Percentiles rank a stretch among this genome's conserved stretches.
Conservation (phyloP, 176 grass and related monocot genomes). For the Musa schizocarpa region DNA sequence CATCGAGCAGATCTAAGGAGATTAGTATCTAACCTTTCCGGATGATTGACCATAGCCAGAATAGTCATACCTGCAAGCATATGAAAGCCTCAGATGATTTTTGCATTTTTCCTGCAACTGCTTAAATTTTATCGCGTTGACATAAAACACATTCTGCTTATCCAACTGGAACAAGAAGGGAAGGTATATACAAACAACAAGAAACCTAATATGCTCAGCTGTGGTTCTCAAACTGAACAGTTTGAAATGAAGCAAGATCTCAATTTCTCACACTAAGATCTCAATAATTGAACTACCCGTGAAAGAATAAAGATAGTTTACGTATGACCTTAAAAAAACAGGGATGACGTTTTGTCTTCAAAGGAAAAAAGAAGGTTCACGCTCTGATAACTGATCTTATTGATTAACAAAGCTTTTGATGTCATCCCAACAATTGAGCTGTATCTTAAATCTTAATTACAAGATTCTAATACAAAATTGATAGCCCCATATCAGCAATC, state of each 20-base stretch:
- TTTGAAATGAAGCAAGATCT: neutral
- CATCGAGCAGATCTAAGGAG: neutral
- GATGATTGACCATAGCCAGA: conserved; percentile 40
- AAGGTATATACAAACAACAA: neutral
- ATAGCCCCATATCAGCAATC: neutral
- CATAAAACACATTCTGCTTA: neutral
- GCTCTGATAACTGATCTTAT: neutral
- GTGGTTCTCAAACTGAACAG: neutral
- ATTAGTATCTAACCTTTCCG: conserved; percentile 25
- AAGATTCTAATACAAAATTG: neutral
- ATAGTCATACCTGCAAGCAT: conserved; percentile 37
- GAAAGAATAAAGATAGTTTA: neutral
- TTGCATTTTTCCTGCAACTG: neutral
- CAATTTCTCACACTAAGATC: neutral
- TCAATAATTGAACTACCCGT: neutral
- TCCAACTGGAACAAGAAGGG: neutral
- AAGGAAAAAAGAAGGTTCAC: neutral
- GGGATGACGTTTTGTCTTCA: neutral
- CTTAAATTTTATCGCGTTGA: neutral
- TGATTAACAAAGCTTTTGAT: neutral
- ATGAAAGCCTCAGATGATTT: conserved; percentile 8
- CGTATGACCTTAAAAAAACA: neutral
- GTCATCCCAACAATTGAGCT: neutral
- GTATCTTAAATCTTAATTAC: neutral
- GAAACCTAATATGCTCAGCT: no score